Base-by-base conservation (phyloP, 2,329 filamentous ascomycete species). In the Amesomyces nigricolor region DNA sequence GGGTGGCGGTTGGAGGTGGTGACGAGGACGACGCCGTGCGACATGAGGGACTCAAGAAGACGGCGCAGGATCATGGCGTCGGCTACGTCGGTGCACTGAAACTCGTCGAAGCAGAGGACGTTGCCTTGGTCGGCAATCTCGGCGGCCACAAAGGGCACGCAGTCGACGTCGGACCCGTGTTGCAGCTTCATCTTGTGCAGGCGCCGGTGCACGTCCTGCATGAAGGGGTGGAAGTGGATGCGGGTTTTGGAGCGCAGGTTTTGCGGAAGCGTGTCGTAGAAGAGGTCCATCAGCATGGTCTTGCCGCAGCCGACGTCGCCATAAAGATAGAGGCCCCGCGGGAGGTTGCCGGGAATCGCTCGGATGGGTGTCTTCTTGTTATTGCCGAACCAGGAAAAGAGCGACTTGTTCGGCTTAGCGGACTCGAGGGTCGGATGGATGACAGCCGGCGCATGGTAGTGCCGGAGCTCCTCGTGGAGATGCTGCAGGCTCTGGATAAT, bases 181-280 rank as follows among this genome's bases (percentile, higher is more conserved):
- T 85, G 75, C 80, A 94, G 87, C 75, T 96, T 96, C 73, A 95
- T 86, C 68, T 83, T 84, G 75, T 97, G 94, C 65, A 97, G 75
- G 58, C 92, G 81, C 70, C 87, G 90, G 74, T 99, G 94, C 47
- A 97, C 87, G 70, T 95, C 89, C 71, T 97, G 94, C 94, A 99
- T 99, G 76, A 99, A 99, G 71, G 96, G 96, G 76, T 97, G 91
- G 73, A 99, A 99, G 75, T 99, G 94, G 66, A 99, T 96, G 47
- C 94, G 81, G 46, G 87, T 95, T 75, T 96, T 96, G 32, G 84
- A 83, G 55, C 78, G 80, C 61, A 97, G 91, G 57, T 87, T 86
- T 14, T 76, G 70, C 0, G 94, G 94, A 19, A 97, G 76, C 0
- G 92, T 96, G 61, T 97, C 91, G 74, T 91, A 96, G 71, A 97